A percentile compares a stretch with the other conserved stretches of the same genome.
Conservation (phyloP, 176 grass and related monocot species). For the Zea luxurians region DNA sequence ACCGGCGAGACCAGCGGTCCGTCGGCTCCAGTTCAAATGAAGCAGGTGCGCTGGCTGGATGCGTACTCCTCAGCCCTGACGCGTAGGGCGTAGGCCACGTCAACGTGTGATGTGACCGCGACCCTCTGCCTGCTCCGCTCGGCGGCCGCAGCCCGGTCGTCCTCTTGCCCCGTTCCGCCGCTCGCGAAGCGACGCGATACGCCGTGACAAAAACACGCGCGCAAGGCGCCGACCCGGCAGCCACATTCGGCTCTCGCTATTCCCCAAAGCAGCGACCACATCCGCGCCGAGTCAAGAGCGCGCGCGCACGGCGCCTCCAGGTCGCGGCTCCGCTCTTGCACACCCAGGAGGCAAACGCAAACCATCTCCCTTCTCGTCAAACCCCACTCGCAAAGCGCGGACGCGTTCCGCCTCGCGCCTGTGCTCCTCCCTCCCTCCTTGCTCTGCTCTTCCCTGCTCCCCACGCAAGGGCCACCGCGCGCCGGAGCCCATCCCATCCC, state of each 20-base stretch:
- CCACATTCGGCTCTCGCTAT: neutral
- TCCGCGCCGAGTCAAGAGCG: conserved; percentile 20
- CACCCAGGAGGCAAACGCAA: no score
- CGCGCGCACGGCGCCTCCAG: conserved; percentile 11
- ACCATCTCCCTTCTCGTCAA: conserved; percentile 29
- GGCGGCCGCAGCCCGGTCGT: conserved; percentile 10
- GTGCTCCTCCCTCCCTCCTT: neutral
- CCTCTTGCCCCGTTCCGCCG: neutral
- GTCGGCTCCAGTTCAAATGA: neutral
- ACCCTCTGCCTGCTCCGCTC: neutral
- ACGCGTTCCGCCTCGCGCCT: conserved; percentile 12
- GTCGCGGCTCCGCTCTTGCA: neutral
- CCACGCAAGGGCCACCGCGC: conserved; percentile 13
- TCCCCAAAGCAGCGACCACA: neutral
- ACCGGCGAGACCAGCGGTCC: neutral
- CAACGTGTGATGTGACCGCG: conserved; percentile 4
- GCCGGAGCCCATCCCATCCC: neutral
- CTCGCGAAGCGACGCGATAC: neutral
- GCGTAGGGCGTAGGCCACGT: conserved; percentile 19
- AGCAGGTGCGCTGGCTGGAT: neutral
- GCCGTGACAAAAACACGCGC: neutral
- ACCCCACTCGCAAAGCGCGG: neutral
- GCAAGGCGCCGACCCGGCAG: neutral
- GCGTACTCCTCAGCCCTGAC: neutral
- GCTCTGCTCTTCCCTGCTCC: conserved; percentile 1